Percentiles rank a stretch among this genome's conserved stretches.
phyloP scores from a whole-genome alignment of 2,329 filamentous ascomycete genomes.

The Didymella pinodella region DNA sequence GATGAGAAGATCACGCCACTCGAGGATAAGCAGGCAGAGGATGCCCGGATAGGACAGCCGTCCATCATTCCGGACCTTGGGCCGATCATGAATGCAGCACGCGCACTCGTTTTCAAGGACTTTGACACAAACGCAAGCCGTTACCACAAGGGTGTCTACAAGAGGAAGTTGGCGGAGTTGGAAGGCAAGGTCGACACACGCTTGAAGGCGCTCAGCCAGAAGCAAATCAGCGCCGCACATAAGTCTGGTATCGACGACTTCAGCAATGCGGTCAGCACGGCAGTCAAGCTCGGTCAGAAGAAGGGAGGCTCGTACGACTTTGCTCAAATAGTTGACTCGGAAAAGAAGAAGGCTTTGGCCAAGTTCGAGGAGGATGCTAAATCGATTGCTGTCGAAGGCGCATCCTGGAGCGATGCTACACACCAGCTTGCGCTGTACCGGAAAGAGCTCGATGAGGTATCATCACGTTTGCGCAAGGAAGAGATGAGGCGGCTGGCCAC shows the following conservation, averaged over 20 bases:
- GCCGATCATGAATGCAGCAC: slow-evolving; percentile 72
- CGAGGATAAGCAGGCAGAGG: slow-evolving; percentile 84
- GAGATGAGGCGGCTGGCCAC: slow-evolving; percentile 94
- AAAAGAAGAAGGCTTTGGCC: slow-evolving; percentile 78
- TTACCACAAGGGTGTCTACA: slow-evolving; percentile 96
- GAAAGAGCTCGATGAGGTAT: slow-evolving; percentile 91
- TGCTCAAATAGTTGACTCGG: slow-evolving; percentile 85
- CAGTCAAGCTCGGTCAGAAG: slow-evolving; percentile 92
- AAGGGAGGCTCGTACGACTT: slow-evolving; percentile 92
- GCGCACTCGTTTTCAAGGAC: slow-evolving; percentile 76
- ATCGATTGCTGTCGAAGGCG: slow-evolving; percentile 77
- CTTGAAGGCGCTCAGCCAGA: slow-evolving; percentile 84
- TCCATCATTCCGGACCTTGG: slow-evolving; percentile 79
- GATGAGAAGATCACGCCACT: slow-evolving; percentile 82
- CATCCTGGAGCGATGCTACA: slow-evolving; percentile 86
- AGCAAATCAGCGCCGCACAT: slow-evolving; percentile 87
- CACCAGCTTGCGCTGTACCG: slow-evolving; percentile 81
- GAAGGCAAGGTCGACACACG: slow-evolving; percentile 87
- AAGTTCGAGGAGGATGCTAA: slow-evolving; percentile 80
- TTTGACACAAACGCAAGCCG: slow-evolving; percentile 91
- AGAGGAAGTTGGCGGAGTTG: slow-evolving; percentile 83
- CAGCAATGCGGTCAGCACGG: slow-evolving; percentile 82
- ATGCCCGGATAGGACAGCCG: slow-evolving; percentile 74
- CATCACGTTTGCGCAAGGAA: slow-evolving; percentile 83
- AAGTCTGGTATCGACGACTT: slow-evolving; percentile 86